Conservation (phyloP, 352 stramenopile species). For the Phytopythium aichiense region DNA sequence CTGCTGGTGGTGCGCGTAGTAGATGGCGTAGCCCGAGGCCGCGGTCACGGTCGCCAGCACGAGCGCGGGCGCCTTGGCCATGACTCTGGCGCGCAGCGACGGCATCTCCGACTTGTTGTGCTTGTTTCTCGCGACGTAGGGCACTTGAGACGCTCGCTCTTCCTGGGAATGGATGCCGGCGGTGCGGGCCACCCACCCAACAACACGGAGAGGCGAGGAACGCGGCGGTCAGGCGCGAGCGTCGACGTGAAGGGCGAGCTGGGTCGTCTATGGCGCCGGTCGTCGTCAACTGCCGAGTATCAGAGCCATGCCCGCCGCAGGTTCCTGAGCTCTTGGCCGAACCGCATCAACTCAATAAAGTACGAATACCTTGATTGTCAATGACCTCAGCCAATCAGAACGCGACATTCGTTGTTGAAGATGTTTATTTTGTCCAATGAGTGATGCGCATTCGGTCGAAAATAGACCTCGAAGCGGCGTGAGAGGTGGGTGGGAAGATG, state of each 20-base stretch:
- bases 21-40: slow-evolving; percentile 56
- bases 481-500: background rate
- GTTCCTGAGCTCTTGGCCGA: background rate
- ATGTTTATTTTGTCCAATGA: background rate
- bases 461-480: background rate
- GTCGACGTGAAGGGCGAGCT: background rate
- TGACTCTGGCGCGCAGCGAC: background rate
- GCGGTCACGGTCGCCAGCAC: slow-evolving; percentile 38
- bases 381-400: background rate
- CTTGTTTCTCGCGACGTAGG: background rate
- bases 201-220: background rate
- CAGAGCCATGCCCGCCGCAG: background rate
- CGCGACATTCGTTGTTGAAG: background rate
- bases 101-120: background rate
- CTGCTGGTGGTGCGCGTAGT: slow-evolving; percentile 81
- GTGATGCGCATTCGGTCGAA: background rate
- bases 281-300: background rate
- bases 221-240: background rate
- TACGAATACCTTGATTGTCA: background rate
- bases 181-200: background rate
- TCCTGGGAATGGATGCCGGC: background rate
- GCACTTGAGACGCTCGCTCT: background rate
- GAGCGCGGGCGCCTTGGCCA: slow-evolving; percentile 44
- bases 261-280: background rate
- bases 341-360: background rate